Evolutionary conservation across 2,329 filamentous ascomycete species (phyloP), one percentile per base, ranked within the genome.

Genomic region (Stagonosporopsis tanaceti): DNA sequence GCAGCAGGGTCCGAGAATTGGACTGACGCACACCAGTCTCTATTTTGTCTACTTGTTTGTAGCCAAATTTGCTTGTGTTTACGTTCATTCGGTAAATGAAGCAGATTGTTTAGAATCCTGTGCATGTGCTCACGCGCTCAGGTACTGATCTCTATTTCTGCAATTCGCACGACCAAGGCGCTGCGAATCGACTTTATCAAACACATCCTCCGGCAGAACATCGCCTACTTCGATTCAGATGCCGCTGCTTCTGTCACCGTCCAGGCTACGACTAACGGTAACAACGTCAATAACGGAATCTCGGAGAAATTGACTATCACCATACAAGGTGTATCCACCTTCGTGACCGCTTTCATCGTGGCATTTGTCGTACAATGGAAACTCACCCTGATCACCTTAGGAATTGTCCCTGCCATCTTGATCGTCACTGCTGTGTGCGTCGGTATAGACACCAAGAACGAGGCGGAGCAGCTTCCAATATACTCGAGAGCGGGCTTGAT

Each of bases 241-340:
- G 94, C 93, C 48, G 90, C 93, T 32, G 93, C 94, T 57, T 95
- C 97, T 77, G 91, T 98, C 59, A 97, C 93, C 0, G 97, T 93
- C 1, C 89, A 93, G 62, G 97, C 97, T 67, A 98, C 94, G 0
- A 89, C 93, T 11, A 94, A 98, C 75, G 96, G 92, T 41, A 97
- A 97, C 70, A 81, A 96, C 50, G 89, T 98, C 53, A 94, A 97
- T 76, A 93, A 96, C 65, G 94, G 93, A 54, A 92, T 99, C 42
- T 71, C 73, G 0, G 73, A 75, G 40, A 77, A 76, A 57, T 72
- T 81, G 3, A 78, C 77, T 4, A 73, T 81, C 32, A 79, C 78
- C 41, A 72, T 82, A 5, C 79, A 81, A 58, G 70, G 65, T 7
- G 24, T 73, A 5, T 74, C 73, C 2, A 74, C 71, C 1, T 98